Percentiles rank a stretch among this genome's conserved stretches.
Conservation (phyloP, 129 eudicot species). For the Helianthus annuus region DNA sequence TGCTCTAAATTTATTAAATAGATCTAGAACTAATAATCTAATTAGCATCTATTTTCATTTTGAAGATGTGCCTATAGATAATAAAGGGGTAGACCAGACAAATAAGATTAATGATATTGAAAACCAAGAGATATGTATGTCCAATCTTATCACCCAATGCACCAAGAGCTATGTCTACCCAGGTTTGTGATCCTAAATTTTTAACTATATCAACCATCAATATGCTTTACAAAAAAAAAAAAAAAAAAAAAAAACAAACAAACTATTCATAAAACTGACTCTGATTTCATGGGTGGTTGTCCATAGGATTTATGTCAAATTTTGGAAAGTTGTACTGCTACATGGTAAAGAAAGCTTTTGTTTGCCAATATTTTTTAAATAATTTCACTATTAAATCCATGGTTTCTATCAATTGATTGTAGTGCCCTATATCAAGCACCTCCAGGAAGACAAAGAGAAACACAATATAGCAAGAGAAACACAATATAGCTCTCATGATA, state of each 20-base stretch:
- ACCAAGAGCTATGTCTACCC: constrained; percentile 2
- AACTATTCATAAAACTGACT: too few species aligned
- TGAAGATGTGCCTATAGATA: constrained; percentile 25
- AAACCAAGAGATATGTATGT: background rate
- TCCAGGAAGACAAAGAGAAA: too few species aligned
- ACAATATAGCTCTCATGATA: too few species aligned
- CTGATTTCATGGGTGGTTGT: background rate
- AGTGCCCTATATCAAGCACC: too few species aligned
- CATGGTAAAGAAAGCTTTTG: background rate
- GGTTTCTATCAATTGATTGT: too few species aligned
- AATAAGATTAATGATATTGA: constrained; percentile 5
- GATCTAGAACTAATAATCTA: background rate
- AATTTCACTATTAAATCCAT: too few species aligned
- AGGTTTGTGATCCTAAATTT: constrained; percentile 16
- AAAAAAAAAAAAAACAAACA: too few species aligned
- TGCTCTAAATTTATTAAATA: background rate
- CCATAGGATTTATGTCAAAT: background rate
- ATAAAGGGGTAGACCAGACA: background rate
- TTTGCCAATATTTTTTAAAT: too few species aligned
- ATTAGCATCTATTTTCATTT: background rate
- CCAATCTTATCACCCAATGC: background rate
- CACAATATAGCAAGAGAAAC: too few species aligned
- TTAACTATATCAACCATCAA: background rate
- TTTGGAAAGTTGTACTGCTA: constrained; percentile 1
- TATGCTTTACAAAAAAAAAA: too few species aligned